Conservation (phyloP, 2,329 filamentous ascomycete genomes). For the Colletotrichum chlorophyti region DNA sequence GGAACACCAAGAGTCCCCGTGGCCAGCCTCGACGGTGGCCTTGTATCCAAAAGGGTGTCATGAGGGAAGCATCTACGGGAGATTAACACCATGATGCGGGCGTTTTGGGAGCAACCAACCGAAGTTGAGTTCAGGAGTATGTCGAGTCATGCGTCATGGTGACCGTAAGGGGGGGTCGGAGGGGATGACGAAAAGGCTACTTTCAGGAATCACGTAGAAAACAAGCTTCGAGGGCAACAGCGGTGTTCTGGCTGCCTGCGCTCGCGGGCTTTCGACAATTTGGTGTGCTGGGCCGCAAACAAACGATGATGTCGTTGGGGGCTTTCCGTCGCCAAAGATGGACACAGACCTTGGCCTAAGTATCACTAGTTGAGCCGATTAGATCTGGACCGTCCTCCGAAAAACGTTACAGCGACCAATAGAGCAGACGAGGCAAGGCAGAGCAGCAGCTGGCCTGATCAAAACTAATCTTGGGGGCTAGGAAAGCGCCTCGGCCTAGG, state of each 20-base stretch:
- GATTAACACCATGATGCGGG: conserved; percentile 1
- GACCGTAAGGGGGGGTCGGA: neutral
- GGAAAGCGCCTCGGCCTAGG: neutral
- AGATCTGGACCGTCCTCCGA: neutral
- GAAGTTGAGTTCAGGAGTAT: neutral
- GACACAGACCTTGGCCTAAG: neutral
- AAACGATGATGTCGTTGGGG: neutral
- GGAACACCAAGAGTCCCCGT: neutral
- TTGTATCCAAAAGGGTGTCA: neutral
- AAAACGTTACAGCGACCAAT: neutral
- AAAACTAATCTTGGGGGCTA: neutral
- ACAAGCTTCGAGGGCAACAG: conserved; percentile 9
- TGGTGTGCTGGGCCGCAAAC: neutral
- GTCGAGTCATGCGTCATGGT: conserved; percentile 17
- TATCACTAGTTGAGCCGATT: neutral
- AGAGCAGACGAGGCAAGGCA: neutral
- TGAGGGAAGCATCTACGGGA: neutral
- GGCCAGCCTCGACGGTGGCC: neutral
- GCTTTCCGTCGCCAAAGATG: neutral
- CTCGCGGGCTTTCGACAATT: neutral
- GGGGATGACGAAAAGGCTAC: neutral
- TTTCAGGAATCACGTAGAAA: neutral
- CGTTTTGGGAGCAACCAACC: conserved; percentile 6
- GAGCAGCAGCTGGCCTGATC: conserved; percentile 11
- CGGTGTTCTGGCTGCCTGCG: neutral